A percentile compares a stretch with the other conserved stretches of the same genome.
Evolutionary conservation across 1,284 basidiomycete genomes (phyloP).

Genomic region (Tilletiaria anomala): DNA sequence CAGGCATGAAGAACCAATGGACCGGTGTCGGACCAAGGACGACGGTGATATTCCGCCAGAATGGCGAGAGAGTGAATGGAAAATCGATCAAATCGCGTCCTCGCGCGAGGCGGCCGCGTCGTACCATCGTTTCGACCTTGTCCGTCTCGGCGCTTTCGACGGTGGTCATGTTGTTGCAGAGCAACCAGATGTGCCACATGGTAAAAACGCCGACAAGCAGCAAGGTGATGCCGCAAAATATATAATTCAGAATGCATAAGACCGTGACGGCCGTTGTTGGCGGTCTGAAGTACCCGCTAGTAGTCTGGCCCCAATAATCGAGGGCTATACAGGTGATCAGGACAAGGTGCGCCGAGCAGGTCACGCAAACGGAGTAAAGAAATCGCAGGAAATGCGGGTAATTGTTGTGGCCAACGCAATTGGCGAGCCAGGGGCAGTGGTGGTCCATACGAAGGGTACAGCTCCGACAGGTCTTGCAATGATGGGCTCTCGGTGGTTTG

Average conservation of each 20-base stretch:
- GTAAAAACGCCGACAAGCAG: constrained; percentile 61
- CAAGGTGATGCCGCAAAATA: constrained; percentile 67
- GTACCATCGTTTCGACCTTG: constrained; percentile 68
- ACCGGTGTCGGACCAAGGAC: constrained; percentile 1
- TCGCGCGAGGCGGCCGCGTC: constrained; percentile 71
- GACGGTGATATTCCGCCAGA: background rate
- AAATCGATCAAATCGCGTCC: constrained; percentile 40
- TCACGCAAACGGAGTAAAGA: constrained; percentile 76
- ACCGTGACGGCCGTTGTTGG: constrained; percentile 58
- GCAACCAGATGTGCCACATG: constrained; percentile 70
- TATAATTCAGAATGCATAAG: constrained; percentile 75
- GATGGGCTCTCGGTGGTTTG: constrained; percentile 38
- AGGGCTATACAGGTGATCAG: constrained; percentile 17
- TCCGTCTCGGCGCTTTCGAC: constrained; percentile 98
- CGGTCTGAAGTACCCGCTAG: constrained; percentile 48
- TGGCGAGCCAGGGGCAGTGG: constrained; percentile 47
- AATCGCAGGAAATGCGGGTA: constrained; percentile 83
- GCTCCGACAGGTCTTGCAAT: constrained; percentile 35
- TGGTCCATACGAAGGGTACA: constrained; percentile 41
- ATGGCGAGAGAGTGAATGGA: background rate
- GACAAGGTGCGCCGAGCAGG: constrained; percentile 45
- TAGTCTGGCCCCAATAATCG: constrained; percentile 21
- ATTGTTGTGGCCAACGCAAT: constrained; percentile 78
- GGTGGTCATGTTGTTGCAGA: constrained; percentile 76
- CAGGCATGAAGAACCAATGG: constrained; percentile 1